A percentile compares a stretch with the other conserved stretches of the same genome.
Evolutionary conservation across 805 yeast species (phyloP).

Genomic region (Naumovozyma castellii): DNA sequence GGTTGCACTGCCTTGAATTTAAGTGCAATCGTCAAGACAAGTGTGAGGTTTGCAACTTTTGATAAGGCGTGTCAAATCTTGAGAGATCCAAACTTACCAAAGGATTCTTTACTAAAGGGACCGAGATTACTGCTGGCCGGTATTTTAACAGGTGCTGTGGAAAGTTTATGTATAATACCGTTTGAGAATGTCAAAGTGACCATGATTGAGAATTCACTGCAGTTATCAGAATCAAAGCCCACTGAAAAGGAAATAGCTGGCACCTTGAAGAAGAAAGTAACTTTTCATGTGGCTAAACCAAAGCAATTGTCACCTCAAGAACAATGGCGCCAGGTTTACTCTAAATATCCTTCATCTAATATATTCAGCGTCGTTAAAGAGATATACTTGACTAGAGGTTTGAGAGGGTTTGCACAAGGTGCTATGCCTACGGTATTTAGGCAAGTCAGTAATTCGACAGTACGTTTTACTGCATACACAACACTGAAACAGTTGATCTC

Average conservation of each 20-base stretch:
- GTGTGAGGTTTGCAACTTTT: conserved; percentile 64
- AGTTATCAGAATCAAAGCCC: background rate
- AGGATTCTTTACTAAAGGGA: conserved; percentile 55
- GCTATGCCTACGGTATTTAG: conserved; percentile 71
- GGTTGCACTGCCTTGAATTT: conserved; percentile 72
- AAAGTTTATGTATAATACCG: conserved; percentile 77
- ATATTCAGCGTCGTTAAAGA: conserved; percentile 47
- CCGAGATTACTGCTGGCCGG: conserved; percentile 82
- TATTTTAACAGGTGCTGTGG: conserved; percentile 69
- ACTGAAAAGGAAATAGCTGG: background rate
- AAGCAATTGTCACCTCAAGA: conserved; percentile 26
- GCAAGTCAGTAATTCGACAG: conserved; percentile 69
- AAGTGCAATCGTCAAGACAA: conserved; percentile 67
- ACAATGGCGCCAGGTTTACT: conserved; percentile 30
- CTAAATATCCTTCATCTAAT: conserved; percentile 45
- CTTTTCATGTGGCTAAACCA: conserved; percentile 22
- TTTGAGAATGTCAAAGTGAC: conserved; percentile 79
- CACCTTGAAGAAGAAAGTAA: conserved; percentile 11
- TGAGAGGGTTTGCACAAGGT: conserved; percentile 74
- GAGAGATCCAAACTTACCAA: conserved; percentile 36
- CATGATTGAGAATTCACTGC: conserved; percentile 58
- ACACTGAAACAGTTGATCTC: conserved; percentile 61
- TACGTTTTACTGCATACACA: conserved; percentile 77
- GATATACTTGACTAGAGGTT: conserved; percentile 64
- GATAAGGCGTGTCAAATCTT: conserved; percentile 62